These are phyloP conservation scores for Chrysoporthe deuterocubensis DNA, from an alignment of 2,329 filamentous ascomycete species.

Conservation along the genomic window DNA sequence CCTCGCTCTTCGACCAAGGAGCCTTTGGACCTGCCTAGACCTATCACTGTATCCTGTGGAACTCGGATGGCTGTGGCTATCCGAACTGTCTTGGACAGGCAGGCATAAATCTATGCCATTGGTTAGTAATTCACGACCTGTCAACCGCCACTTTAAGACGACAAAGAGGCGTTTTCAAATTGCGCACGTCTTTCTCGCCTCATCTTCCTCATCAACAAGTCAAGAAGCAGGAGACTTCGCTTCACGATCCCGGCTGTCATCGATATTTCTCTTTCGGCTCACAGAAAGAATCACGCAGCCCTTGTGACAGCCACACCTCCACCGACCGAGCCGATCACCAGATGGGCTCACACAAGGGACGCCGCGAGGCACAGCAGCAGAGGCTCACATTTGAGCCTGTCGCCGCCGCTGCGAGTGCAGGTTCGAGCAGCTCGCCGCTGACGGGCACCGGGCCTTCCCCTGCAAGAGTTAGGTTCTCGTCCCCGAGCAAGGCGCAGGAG, in stretches of 20 bases:
- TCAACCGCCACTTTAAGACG: neutral
- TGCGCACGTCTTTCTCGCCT: neutral
- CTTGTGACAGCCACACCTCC: neutral
- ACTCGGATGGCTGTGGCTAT: neutral
- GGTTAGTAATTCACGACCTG: neutral
- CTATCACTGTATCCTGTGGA: neutral
- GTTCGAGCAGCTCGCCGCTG: slow-evolving; percentile 29
- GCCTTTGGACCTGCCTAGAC: neutral
- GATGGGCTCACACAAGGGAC: slow-evolving; percentile 23
- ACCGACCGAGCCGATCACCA: neutral
- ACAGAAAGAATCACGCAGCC: neutral
- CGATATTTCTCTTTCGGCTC: neutral
- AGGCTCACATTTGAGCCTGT: slow-evolving; percentile 40
- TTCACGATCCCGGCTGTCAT: neutral
- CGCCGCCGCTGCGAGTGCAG: slow-evolving; percentile 18
- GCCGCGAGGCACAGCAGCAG: slow-evolving; percentile 34
- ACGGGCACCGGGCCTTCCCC: slow-evolving; percentile 32
- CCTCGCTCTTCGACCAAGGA: neutral
- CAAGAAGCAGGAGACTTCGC: neutral
- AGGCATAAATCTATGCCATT: neutral
- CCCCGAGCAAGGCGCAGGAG: slow-evolving; percentile 14
- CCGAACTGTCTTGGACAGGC: neutral
- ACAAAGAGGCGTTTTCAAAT: neutral
- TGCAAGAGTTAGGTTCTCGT: slow-evolving; percentile 36
- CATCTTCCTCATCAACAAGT: neutral